These are phyloP conservation scores for Colletotrichum theobromicola DNA, from an alignment of 2,329 filamentous ascomycete species.

Conservation along the genomic window DNA sequence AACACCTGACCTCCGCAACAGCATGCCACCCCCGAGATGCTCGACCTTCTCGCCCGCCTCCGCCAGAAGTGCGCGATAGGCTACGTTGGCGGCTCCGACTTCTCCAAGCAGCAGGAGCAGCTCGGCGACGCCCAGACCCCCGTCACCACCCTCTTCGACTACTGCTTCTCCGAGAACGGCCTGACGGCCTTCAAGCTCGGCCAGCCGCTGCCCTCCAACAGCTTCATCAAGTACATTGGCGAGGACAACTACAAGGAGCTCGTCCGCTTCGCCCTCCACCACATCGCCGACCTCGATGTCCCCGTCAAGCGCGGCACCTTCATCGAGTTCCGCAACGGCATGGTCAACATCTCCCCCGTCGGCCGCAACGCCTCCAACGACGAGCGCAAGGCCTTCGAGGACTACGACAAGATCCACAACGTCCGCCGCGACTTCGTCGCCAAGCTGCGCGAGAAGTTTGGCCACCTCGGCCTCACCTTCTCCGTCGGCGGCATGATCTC, in stretches of 20 bases:
- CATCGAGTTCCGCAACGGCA: slow-evolving; percentile 88
- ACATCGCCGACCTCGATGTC: slow-evolving; percentile 83
- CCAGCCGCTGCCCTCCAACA: slow-evolving; percentile 74
- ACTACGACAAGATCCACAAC: slow-evolving; percentile 78
- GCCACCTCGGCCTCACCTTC: slow-evolving; percentile 85
- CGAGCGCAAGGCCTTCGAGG: slow-evolving; percentile 84
- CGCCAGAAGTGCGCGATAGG: slow-evolving; percentile 90
- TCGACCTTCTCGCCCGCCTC: slow-evolving; percentile 77
- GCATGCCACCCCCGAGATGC: slow-evolving; percentile 80
- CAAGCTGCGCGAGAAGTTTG: slow-evolving; percentile 80
- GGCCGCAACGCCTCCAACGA: slow-evolving; percentile 83
- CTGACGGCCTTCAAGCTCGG: slow-evolving; percentile 89
- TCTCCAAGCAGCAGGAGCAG: slow-evolving; percentile 95
- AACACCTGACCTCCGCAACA: slow-evolving; percentile 34
- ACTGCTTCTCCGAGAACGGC: slow-evolving; percentile 96
- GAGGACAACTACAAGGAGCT: slow-evolving; percentile 83
- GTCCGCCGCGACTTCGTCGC: slow-evolving; percentile 79
- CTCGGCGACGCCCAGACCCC: slow-evolving; percentile 70
- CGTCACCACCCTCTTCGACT: slow-evolving; percentile 92
- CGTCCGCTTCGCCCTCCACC: slow-evolving; percentile 77
- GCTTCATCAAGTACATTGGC: slow-evolving; percentile 91
- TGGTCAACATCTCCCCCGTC: slow-evolving; percentile 85
- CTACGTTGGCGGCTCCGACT: slow-evolving; percentile 91
- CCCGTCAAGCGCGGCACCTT: slow-evolving; percentile 86
- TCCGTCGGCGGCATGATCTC: slow-evolving; percentile 97